Evolutionary conservation across 345 rosid genomes (phyloP).

Genomic region (Corchorus olitorius): DNA sequence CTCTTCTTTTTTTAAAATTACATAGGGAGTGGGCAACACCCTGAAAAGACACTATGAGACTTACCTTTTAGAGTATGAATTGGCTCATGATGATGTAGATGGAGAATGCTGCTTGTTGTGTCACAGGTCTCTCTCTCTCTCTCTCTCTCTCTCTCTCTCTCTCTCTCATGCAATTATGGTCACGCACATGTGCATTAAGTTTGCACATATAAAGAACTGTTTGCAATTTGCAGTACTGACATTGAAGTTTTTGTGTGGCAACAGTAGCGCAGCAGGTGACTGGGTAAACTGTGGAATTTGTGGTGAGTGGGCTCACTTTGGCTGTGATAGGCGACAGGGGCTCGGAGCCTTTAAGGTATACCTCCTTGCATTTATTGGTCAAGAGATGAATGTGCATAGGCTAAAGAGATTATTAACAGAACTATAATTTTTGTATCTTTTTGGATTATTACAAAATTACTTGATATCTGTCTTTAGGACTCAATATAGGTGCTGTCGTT

Average conservation of each 20-base stretch:
- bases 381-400: not conserved
- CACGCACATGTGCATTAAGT: not conserved
- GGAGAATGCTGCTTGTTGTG: constrained; percentile 98
- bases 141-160: constrained; percentile 19
- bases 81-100: constrained; percentile 97
- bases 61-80: constrained; percentile 89
- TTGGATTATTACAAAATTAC: not conserved
- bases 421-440: not conserved
- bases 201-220: not conserved
- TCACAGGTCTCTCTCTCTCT: constrained; percentile 53
- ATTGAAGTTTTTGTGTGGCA: constrained; percentile 22
- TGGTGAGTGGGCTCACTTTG: constrained; percentile 99
- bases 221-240: constrained; percentile 26
- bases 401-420: not conserved
- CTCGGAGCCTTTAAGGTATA: constrained; percentile 96
- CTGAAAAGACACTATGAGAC: constrained; percentile 96
- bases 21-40: constrained; percentile 95
- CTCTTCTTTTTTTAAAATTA: constrained; percentile 13
- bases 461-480: not conserved
- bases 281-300: constrained; percentile 99
- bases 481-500: not conserved
- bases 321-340: constrained; percentile 97
- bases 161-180: not conserved
- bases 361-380: not conserved
- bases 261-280: constrained; percentile 99